phyloP scores from a whole-genome alignment of 2,329 filamentous ascomycete genomes.

The Fusarium sp. region DNA sequence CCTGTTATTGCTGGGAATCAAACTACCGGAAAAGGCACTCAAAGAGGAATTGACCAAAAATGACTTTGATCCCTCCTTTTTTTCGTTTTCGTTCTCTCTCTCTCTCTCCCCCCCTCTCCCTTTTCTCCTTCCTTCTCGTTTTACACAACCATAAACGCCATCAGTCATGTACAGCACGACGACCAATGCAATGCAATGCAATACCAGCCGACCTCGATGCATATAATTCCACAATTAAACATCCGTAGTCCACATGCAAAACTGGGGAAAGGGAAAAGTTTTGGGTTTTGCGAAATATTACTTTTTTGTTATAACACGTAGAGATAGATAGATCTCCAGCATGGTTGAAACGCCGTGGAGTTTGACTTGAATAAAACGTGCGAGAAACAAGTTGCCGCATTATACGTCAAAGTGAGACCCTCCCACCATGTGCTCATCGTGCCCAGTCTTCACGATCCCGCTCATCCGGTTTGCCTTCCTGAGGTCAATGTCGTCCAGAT shows the following conservation, averaged over 20 bases:
- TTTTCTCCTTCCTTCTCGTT: constrained; percentile 10
- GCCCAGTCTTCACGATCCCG: constrained; percentile 68
- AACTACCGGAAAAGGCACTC: constrained; percentile 29
- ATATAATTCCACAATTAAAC: constrained; percentile 53
- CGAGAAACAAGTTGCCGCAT: constrained; percentile 44
- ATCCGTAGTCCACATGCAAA: constrained; percentile 45
- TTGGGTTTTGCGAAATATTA: constrained; percentile 47
- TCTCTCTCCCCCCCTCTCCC: background rate
- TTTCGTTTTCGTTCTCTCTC: background rate
- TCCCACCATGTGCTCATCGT: constrained; percentile 74
- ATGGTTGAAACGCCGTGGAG: constrained; percentile 46
- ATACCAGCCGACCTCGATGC: constrained; percentile 47
- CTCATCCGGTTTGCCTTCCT: constrained; percentile 71
- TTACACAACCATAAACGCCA: constrained; percentile 49
- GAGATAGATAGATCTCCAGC: constrained; percentile 39
- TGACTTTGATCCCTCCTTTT: constrained; percentile 16
- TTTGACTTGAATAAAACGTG: constrained; percentile 36
- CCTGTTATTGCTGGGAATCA: constrained; percentile 35
- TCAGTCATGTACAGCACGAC: constrained; percentile 45
- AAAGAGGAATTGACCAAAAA: constrained; percentile 17
- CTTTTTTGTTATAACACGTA: constrained; percentile 48
- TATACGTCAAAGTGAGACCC: constrained; percentile 73
- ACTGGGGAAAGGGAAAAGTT: constrained; percentile 20
- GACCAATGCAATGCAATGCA: constrained; percentile 51
- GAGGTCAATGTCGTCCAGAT: constrained; percentile 66